Conservation (phyloP, 495 filamentous ascomycete species). For the Mycothermus thermophilus region DNA sequence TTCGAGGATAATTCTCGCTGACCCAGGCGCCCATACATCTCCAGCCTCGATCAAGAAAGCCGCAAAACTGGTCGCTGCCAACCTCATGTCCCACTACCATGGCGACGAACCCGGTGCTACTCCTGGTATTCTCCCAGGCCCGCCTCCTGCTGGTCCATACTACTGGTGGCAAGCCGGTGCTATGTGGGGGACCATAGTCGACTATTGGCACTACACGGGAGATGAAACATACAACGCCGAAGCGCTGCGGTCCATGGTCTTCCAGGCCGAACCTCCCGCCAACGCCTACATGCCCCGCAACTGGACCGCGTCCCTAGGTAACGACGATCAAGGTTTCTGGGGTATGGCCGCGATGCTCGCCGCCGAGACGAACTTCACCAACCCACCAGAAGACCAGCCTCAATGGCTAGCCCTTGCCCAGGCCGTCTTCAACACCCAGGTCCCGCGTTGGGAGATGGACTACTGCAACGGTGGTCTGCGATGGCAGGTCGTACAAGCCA, state of each 20-base stretch:
- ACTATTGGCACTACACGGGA: constrained; percentile 56
- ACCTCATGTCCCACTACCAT: constrained; percentile 50
- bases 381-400: constrained; percentile 43
- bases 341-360: constrained; percentile 55
- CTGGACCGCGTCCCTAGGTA: constrained; percentile 47
- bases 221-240: constrained; percentile 47
- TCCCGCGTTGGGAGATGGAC: constrained; percentile 45
- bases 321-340: constrained; percentile 60
- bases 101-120: constrained; percentile 48
- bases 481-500: constrained; percentile 70
- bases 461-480: constrained; percentile 62
- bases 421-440: constrained; percentile 66
- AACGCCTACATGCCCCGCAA: constrained; percentile 50
- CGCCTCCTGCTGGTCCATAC: constrained; percentile 19
- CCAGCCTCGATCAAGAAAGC: constrained; percentile 16
- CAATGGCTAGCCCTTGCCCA: constrained; percentile 73
- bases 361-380: constrained; percentile 47
- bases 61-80: constrained; percentile 20
- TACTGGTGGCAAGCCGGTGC: constrained; percentile 71
- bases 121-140: constrained; percentile 29
- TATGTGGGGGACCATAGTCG: constrained; percentile 52
- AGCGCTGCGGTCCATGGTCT: constrained; percentile 38
- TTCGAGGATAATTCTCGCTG: too few species aligned
- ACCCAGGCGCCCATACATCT: background rate
- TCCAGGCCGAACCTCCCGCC: constrained; percentile 40